Conservation (phyloP, 306 rosid species). For the Fragaria iinumae region DNA sequence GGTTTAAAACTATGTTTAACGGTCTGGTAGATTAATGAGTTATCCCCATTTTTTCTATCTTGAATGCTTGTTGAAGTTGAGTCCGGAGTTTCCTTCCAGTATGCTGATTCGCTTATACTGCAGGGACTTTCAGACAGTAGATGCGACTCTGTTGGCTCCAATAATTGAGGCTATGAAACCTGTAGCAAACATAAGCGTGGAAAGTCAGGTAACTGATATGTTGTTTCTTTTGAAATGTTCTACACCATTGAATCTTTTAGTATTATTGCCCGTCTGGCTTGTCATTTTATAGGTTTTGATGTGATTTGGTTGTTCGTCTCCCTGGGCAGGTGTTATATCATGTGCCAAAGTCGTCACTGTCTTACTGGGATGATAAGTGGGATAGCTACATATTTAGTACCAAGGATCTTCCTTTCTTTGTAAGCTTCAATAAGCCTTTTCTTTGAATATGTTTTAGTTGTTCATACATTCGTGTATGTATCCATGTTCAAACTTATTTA, state of each 20-base stretch:
- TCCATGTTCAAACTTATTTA: neutral
- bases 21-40: neutral
- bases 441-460: neutral
- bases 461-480: neutral
- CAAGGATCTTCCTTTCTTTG: constrained; percentile 92
- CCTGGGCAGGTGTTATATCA: constrained; percentile 76
- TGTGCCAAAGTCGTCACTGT: constrained; percentile 77
- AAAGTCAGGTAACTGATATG: constrained; percentile 67
- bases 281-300: neutral
- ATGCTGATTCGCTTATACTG: constrained; percentile 11
- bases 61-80: neutral
- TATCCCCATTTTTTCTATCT: neutral
- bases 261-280: neutral
- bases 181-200: constrained; percentile 72
- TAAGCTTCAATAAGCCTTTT: constrained; percentile 40
- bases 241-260: neutral
- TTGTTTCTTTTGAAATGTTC: constrained; percentile 13
- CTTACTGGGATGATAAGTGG: constrained; percentile 71
- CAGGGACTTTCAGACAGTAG: constrained; percentile 77
- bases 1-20: neutral
- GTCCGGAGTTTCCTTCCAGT: constrained; percentile 1
- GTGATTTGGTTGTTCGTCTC: constrained; percentile 18
- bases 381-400: constrained; percentile 63
- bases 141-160: constrained; percentile 61
- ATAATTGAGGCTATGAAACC: constrained; percentile 71